Percentiles rank a stretch among this genome's conserved stretches.
These are phyloP conservation scores for Hydnum rufescens DNA, from an alignment of 768 basidiomycete genomes.

Conservation along the genomic window DNA sequence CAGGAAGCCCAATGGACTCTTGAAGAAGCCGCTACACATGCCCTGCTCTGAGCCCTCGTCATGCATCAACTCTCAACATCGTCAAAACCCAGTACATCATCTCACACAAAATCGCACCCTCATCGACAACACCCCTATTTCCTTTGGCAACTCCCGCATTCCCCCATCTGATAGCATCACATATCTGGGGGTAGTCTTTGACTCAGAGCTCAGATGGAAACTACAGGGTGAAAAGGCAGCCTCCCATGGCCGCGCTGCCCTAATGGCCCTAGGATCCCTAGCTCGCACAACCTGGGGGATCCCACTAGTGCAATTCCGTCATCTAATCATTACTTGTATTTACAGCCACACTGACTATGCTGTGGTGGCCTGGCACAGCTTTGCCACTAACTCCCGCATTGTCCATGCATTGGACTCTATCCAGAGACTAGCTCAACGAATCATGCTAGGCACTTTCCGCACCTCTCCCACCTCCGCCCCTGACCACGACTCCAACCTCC, in stretches of 20 bases:
- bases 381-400: not conserved
- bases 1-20: not conserved
- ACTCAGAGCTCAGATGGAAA: not conserved
- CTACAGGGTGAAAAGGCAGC: not conserved
- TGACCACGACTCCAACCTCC: too few species aligned
- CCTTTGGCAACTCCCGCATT: not conserved
- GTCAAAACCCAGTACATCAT: conserved; percentile 3
- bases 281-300: too few species aligned
- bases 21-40: not conserved
- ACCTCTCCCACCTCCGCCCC: too few species aligned
- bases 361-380: too few species aligned
- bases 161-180: not conserved
- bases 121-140: not conserved
- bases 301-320: not conserved
- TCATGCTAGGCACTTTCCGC: conserved; percentile 2
- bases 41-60: not conserved
- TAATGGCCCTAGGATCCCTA: too few species aligned
- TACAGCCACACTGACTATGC: not conserved
- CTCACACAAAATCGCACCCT: not conserved
- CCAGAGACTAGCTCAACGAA: not conserved
- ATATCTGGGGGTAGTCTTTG: conserved; percentile 3
- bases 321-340: not conserved
- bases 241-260: not conserved
- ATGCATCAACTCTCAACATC: too few species aligned
- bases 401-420: not conserved